Evolutionary conservation across 768 basidiomycete genomes (phyloP).

Genomic region (Suillus paluster): DNA sequence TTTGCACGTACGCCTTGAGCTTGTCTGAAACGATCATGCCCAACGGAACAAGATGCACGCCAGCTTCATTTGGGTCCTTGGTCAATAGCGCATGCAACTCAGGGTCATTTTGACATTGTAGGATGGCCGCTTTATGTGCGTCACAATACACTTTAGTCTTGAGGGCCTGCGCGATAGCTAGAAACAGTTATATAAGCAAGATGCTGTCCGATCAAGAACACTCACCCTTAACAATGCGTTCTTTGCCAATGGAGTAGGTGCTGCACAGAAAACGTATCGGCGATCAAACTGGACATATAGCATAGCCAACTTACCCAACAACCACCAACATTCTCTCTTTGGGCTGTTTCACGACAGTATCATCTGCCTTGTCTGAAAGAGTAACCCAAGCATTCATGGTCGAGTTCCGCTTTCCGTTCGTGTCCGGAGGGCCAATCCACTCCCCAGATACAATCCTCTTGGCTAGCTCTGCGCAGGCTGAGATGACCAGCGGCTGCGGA

Average conservation of each 20-base stretch:
- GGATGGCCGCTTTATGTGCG: constrained; percentile 75
- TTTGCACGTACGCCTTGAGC: constrained; percentile 75
- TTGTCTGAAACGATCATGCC: constrained; percentile 74
- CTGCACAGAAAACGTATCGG: constrained; percentile 41
- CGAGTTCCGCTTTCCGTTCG: constrained; percentile 28
- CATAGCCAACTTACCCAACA: constrained; percentile 59
- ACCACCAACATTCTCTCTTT: constrained; percentile 57
- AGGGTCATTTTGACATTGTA: constrained; percentile 83
- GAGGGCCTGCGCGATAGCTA: constrained; percentile 86
- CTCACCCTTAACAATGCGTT: constrained; percentile 93
- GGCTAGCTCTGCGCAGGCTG: constrained; percentile 88
- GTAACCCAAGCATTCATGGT: constrained; percentile 59
- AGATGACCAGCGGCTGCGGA: constrained; percentile 91
- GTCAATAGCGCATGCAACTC: constrained; percentile 83
- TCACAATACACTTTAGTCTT: constrained; percentile 90
- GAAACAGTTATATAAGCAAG: background rate
- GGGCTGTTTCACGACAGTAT: constrained; percentile 41
- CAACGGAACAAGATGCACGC: constrained; percentile 87
- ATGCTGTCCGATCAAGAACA: background rate
- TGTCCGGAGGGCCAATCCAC: constrained; percentile 29
- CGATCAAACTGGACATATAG: background rate
- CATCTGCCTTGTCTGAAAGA: constrained; percentile 22
- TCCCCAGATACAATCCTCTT: constrained; percentile 55
- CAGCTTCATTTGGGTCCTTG: constrained; percentile 71
- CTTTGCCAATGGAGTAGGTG: constrained; percentile 97